Evolutionary conservation across 345 rosid species (phyloP).

Genomic region (Salix viminalis): DNA sequence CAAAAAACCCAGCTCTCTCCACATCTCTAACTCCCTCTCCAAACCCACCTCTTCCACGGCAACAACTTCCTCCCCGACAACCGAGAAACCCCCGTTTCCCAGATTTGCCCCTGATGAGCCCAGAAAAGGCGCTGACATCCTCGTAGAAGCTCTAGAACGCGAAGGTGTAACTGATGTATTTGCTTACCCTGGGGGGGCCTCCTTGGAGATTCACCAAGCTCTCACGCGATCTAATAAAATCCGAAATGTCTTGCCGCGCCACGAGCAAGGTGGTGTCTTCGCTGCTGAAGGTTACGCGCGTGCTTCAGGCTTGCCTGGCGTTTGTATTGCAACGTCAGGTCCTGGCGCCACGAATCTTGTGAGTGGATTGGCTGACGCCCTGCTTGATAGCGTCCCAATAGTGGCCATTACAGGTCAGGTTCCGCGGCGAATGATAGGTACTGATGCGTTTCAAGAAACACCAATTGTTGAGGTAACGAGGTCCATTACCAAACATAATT

Average conservation of each 20-base stretch:
- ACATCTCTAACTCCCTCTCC: constrained; percentile 28
- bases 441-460: constrained; percentile 90
- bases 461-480: constrained; percentile 91
- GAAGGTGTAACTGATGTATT: constrained; percentile 76
- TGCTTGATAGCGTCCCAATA: constrained; percentile 86
- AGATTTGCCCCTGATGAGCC: constrained; percentile 63
- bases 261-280: constrained; percentile 93
- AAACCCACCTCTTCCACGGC: constrained; percentile 25
- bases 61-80: background rate
- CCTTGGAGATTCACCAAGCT: constrained; percentile 99
- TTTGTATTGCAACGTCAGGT: constrained; percentile 94
- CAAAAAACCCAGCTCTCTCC: constrained; percentile 26
- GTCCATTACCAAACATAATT: constrained; percentile 89
- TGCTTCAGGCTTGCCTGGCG: constrained; percentile 76
- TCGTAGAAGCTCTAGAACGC: constrained; percentile 87
- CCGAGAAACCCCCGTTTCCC: constrained; percentile 20
- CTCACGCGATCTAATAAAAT: constrained; percentile 74
- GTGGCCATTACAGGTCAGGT: constrained; percentile 92
- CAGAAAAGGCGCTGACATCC: constrained; percentile 90
- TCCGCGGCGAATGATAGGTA: constrained; percentile 89
- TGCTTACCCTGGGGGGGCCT: constrained; percentile 94
- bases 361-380: constrained; percentile 82
- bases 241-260: constrained; percentile 87
- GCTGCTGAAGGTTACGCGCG: constrained; percentile 96
- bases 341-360: constrained; percentile 92